Percentiles rank a stretch among this genome's conserved stretches.
Conservation (phyloP, 2,329 filamentous ascomycete species). For the Hirsutella thompsonii region DNA sequence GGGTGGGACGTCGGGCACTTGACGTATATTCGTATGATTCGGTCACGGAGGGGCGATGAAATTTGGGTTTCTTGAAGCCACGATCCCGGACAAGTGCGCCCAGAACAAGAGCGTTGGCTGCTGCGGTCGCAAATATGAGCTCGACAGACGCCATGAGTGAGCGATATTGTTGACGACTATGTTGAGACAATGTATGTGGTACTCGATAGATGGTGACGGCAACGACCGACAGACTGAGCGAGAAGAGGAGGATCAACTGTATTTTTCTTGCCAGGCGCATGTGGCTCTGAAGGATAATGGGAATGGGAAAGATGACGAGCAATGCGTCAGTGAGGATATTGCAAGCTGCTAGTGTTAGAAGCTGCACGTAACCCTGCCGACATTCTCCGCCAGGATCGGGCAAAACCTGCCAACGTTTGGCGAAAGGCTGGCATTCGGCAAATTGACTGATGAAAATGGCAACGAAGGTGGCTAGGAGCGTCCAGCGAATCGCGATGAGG, state of each 20-base stretch:
- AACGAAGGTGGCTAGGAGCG: constrained; percentile 65
- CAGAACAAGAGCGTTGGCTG: constrained; percentile 80
- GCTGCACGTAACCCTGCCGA: constrained; percentile 73
- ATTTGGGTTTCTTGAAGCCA: constrained; percentile 81
- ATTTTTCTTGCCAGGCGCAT: constrained; percentile 70
- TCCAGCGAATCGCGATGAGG: constrained; percentile 59
- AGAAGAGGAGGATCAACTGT: constrained; percentile 70
- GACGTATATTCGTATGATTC: constrained; percentile 45
- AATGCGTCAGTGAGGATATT: constrained; percentile 84
- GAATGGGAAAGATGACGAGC: constrained; percentile 77
- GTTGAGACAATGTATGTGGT: constrained; percentile 57
- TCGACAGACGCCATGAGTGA: constrained; percentile 84
- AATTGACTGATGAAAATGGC: constrained; percentile 73
- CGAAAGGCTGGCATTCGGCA: constrained; percentile 67
- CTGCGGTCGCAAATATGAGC: constrained; percentile 73
- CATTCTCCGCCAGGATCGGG: constrained; percentile 79
- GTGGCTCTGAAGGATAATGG: constrained; percentile 68
- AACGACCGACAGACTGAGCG: constrained; percentile 68
- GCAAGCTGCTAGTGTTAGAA: constrained; percentile 79
- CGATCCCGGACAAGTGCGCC: constrained; percentile 87
- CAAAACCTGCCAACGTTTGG: constrained; percentile 66
- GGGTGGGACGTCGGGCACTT: constrained; percentile 29
- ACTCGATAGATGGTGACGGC: constrained; percentile 70
- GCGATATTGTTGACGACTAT: constrained; percentile 72
- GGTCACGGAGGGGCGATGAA: constrained; percentile 49